Conservation (phyloP, 495 filamentous ascomycete species). For the Bombardia bombarda region DNA sequence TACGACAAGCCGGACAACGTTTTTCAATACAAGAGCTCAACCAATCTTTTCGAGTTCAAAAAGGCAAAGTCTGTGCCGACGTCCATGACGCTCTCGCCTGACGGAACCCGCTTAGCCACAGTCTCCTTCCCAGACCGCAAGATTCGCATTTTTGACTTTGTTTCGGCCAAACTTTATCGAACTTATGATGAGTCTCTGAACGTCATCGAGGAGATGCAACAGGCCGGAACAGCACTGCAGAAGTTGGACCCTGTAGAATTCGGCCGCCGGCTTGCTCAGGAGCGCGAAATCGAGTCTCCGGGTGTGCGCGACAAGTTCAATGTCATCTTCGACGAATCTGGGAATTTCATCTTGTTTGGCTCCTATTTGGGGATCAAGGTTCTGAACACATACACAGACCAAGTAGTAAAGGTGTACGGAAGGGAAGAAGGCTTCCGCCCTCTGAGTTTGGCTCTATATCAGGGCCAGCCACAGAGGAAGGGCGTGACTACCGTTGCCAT, state of each 20-base stretch:
- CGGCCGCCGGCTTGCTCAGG: slow-evolving; percentile 76
- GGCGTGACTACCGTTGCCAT: slow-evolving; percentile 91
- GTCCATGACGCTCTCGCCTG: slow-evolving; percentile 80
- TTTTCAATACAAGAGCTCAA: slow-evolving; percentile 85
- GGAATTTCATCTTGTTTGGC: slow-evolving; percentile 90
- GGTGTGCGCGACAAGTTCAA: slow-evolving; percentile 65
- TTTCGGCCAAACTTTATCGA: slow-evolving; percentile 75
- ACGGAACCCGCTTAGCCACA: slow-evolving; percentile 75
- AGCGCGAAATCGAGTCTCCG: slow-evolving; percentile 69
- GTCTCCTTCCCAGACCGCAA: slow-evolving; percentile 92
- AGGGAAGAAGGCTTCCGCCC: slow-evolving; percentile 82
- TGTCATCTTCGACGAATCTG: slow-evolving; percentile 91
- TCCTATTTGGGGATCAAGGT: slow-evolving; percentile 88
- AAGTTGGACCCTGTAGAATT: slow-evolving; percentile 87
- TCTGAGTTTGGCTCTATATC: slow-evolving; percentile 80
- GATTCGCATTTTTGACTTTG: slow-evolving; percentile 87
- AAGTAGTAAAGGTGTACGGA: slow-evolving; percentile 78
- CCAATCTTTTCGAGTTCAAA: slow-evolving; percentile 93
- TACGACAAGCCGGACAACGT: slow-evolving; percentile 92
- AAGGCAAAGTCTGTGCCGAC: slow-evolving; percentile 82
- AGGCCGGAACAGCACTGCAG: slow-evolving; percentile 72
- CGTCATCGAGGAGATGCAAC: slow-evolving; percentile 87
- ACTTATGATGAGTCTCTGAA: slow-evolving; percentile 90
- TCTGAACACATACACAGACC: slow-evolving; percentile 89
- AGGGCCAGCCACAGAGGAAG: slow-evolving; percentile 90